Conservation (phyloP, 2,329 filamentous ascomycete genomes). For the Pseudocercospora musae region DNA sequence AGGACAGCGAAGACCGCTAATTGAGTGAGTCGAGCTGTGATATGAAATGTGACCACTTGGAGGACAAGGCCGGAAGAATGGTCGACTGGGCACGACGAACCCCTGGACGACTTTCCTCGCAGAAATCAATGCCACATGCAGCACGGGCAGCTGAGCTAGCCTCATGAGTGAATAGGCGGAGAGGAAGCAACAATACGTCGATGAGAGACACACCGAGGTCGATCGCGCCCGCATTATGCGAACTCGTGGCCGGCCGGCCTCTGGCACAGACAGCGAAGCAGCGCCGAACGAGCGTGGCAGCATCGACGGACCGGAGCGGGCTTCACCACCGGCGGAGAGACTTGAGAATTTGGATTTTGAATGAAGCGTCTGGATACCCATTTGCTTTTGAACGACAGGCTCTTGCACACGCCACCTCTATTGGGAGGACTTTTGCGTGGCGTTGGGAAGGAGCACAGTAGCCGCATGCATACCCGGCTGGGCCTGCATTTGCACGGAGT, state of each 20-base stretch:
- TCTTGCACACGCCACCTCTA: not conserved
- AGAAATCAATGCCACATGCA: too few relatives aligned
- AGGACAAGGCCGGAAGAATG: not conserved
- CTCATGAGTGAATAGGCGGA: not conserved
- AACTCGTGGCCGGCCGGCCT: too few relatives aligned
- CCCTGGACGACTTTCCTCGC: too few relatives aligned
- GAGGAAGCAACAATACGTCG: not conserved
- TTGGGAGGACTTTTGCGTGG: not conserved
- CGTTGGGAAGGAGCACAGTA: not conserved
- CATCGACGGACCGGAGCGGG: not conserved
- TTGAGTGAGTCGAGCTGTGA: conserved; percentile 52
- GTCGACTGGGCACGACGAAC: too few relatives aligned
- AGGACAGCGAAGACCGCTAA: conserved; percentile 60
- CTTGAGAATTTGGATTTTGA: conserved; percentile 10
- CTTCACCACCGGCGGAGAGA: not conserved
- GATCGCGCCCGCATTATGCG: too few relatives aligned
- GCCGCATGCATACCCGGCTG: conserved; percentile 1
- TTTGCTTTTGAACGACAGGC: conserved; percentile 13
- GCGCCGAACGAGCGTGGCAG: not conserved
- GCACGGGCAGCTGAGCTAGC: not conserved
- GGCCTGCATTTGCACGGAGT: conserved; percentile 1
- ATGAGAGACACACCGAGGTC: not conserved
- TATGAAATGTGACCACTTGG: not conserved
- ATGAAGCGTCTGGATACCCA: conserved; percentile 18
- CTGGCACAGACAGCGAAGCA: not conserved